Evolutionary conservation across 2,329 filamentous ascomycete genomes (phyloP).

Genomic region (Microdochium paspali): DNA sequence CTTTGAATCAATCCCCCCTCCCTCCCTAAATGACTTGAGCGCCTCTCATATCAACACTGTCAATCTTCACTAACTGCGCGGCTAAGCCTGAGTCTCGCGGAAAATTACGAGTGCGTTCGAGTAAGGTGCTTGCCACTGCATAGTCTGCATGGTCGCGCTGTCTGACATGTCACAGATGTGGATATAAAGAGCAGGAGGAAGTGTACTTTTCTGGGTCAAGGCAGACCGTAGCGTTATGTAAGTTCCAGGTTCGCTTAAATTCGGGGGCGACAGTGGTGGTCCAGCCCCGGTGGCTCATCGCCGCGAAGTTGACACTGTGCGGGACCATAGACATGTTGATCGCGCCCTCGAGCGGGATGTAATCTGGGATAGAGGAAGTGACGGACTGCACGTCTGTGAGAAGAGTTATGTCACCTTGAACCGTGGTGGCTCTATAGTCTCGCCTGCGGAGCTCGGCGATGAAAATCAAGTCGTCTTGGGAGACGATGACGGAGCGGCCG

Average conservation of each 20-base stretch:
- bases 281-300: conserved; percentile 26
- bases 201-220: conserved; percentile 15
- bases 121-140: conserved; percentile 23
- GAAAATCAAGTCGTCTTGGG: conserved; percentile 1
- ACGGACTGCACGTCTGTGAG: conserved; percentile 8
- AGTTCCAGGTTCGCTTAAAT: conserved; percentile 28
- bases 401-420: conserved; percentile 16
- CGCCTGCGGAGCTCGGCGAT: conserved; percentile 5
- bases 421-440: conserved; percentile 8
- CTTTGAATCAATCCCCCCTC: too few relatives aligned
- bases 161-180: conserved; percentile 17
- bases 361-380: background rate
- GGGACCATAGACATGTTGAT: conserved; percentile 12
- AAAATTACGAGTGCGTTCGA: conserved; percentile 10
- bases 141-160: conserved; percentile 24
- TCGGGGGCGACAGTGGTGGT: conserved; percentile 21
- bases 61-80: conserved; percentile 20
- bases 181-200: conserved; percentile 24
- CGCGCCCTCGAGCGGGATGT: conserved; percentile 7
- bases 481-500: conserved; percentile 7
- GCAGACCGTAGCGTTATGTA: conserved; percentile 19
- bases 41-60: too few relatives aligned
- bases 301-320: conserved; percentile 19
- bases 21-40: too few relatives aligned
- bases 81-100: background rate